Conservation (phyloP, 116 monocot species). For the Trichopus zeylanicus region DNA sequence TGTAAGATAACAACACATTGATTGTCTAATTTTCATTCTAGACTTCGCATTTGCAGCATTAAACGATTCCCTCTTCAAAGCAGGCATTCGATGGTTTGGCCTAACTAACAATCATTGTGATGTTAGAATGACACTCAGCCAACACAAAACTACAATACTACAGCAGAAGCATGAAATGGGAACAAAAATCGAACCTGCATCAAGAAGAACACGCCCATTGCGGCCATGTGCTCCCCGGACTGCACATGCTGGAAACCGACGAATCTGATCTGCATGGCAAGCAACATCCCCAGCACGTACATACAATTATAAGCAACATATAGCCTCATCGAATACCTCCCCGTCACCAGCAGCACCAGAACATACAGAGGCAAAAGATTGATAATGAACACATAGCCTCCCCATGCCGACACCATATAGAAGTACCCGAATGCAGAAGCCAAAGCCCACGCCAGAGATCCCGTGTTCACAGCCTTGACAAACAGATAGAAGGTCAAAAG, state of each 20-base stretch:
- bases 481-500: slow-evolving; percentile 89
- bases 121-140: too few relatives aligned
- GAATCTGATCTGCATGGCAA: slow-evolving; percentile 97
- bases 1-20: too few relatives aligned
- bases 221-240: slow-evolving; percentile 98
- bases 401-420: slow-evolving; percentile 99
- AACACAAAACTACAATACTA: neutral
- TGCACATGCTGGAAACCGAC: slow-evolving; percentile 99
- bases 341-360: slow-evolving; percentile 76
- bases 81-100: too few relatives aligned
- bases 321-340: slow-evolving; percentile 94
- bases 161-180: neutral
- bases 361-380: slow-evolving; percentile 88
- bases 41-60: too few relatives aligned
- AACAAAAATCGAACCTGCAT: slow-evolving; percentile 47
- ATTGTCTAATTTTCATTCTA: too few relatives aligned
- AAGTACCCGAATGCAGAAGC: slow-evolving; percentile 90
- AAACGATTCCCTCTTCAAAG: too few relatives aligned
- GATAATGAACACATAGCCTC: slow-evolving; percentile 95
- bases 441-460: slow-evolving; percentile 73
- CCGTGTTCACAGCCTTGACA: slow-evolving; percentile 89
- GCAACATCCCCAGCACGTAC: slow-evolving; percentile 86
- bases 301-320: slow-evolving; percentile 88
- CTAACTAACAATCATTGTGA: too few relatives aligned
- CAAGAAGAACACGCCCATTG: slow-evolving; percentile 98